A percentile compares a stretch with the other conserved stretches of the same genome.
These are phyloP conservation scores for Hylodesmum podocarpum DNA, from an alignment of 306 rosid genomes.

Conservation along the genomic window DNA sequence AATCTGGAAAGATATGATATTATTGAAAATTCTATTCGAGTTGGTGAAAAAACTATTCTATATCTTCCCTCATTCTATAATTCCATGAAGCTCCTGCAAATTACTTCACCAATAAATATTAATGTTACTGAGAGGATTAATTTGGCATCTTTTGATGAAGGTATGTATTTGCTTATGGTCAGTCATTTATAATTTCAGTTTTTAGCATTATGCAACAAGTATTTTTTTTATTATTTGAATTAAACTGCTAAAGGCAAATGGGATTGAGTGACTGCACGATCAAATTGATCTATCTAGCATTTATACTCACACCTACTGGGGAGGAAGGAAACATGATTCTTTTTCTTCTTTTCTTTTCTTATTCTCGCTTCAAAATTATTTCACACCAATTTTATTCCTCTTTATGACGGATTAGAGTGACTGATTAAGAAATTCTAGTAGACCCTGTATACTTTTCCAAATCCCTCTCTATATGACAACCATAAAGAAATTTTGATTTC, in stretches of 20 bases:
- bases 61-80: constrained; percentile 59
- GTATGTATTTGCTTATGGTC: constrained; percentile 42
- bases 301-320: neutral
- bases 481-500: constrained; percentile 13
- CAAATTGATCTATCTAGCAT: neutral
- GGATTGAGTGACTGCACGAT: constrained; percentile 26
- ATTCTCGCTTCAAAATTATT: neutral
- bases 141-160: constrained; percentile 70
- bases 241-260: neutral
- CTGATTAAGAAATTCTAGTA: constrained; percentile 17
- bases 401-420: neutral
- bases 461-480: neutral
- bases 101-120: constrained; percentile 54
- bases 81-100: constrained; percentile 42
- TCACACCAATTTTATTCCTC: neutral
- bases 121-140: constrained; percentile 55
- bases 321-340: constrained; percentile 23
- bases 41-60: constrained; percentile 62
- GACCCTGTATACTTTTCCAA: neutral
- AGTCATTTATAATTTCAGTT: constrained; percentile 25
- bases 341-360: neutral
- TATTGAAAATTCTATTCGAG: constrained; percentile 52
- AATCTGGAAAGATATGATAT: constrained; percentile 50
- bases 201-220: constrained; percentile 6
- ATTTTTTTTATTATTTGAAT: neutral